phyloP scores from a whole-genome alignment of 192 early-diverging fungal genomes.

The Coemansia sp. region DNA sequence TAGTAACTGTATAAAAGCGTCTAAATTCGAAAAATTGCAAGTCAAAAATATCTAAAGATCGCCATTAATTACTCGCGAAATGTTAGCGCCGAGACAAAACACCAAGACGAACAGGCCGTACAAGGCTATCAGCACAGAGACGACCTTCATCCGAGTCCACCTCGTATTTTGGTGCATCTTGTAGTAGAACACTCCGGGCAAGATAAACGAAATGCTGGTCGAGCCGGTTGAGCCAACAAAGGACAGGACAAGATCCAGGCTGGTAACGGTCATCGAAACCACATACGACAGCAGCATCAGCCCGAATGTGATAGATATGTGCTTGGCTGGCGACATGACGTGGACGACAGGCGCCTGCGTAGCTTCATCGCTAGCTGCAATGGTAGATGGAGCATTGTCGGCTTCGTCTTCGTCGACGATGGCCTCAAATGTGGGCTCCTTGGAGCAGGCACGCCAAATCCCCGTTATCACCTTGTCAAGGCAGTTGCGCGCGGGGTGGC shows the following conservation, averaged over 20 bases:
- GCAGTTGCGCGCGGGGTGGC: conserved; percentile 85
- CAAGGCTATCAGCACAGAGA: conserved; percentile 58
- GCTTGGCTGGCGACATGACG: conserved; percentile 50
- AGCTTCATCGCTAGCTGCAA: conserved; percentile 15
- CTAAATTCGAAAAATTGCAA: no score
- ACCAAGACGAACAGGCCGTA: conserved; percentile 81
- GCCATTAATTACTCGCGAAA: conserved; percentile 40
- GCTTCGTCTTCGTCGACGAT: conserved; percentile 6
- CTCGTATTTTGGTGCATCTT: conserved; percentile 66
- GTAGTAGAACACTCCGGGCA: conserved; percentile 92
- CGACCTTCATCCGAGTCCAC: conserved; percentile 66
- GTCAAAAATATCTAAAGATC: conserved; percentile 13
- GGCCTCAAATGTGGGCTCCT: conserved; percentile 37
- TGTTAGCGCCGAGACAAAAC: conserved; percentile 72
- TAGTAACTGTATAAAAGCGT: neutral
- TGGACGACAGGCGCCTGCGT: conserved; percentile 30
- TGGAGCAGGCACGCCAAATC: conserved; percentile 28
- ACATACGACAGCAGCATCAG: conserved; percentile 71
- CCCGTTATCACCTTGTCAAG: conserved; percentile 77
- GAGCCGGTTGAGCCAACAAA: conserved; percentile 97
- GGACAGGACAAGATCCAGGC: conserved; percentile 81
- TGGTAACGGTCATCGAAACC: conserved; percentile 71
- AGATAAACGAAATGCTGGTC: conserved; percentile 93
- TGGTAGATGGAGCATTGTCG: neutral
- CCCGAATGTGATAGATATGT: conserved; percentile 62